Conservation (phyloP, 345 rosid genomes). For the Linum lewisii region DNA sequence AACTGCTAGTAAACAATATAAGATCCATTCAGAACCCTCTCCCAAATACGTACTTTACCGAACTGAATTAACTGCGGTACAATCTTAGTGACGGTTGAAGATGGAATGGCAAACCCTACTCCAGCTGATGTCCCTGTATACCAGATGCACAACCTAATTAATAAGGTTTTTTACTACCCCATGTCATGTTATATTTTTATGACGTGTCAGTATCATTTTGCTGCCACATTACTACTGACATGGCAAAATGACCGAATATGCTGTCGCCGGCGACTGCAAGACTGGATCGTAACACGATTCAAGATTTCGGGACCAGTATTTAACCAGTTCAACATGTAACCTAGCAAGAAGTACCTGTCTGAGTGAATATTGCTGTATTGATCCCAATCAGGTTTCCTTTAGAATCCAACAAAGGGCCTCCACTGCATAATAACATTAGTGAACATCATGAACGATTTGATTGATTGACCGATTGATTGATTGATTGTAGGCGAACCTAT, state of each 20-base stretch:
- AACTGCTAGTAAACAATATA: neutral
- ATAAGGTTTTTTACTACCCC: neutral
- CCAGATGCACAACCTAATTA: constrained; percentile 6
- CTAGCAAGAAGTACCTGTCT: constrained; percentile 50
- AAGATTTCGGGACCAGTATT: no score
- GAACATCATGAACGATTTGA: neutral
- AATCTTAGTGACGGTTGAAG: constrained; percentile 78
- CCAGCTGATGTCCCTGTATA: constrained; percentile 86
- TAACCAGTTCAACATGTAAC: neutral
- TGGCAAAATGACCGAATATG: no score
- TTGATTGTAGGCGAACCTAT: constrained; percentile 39
- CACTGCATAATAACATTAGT: constrained; percentile 37
- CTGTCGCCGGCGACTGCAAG: no score
- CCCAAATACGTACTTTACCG: constrained; percentile 63
- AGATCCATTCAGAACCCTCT: no score
- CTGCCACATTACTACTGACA: no score
- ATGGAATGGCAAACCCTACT: constrained; percentile 93
- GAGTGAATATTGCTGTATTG: constrained; percentile 87
- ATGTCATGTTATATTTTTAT: no score
- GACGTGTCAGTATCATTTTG: no score
- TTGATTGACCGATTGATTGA: no score
- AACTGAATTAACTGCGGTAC: constrained; percentile 79
- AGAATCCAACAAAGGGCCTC: constrained; percentile 89
- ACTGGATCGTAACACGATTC: no score
- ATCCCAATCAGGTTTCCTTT: constrained; percentile 88